Evolutionary conservation across 805 yeast genomes (phyloP).

Genomic region (Candida orba): DNA sequence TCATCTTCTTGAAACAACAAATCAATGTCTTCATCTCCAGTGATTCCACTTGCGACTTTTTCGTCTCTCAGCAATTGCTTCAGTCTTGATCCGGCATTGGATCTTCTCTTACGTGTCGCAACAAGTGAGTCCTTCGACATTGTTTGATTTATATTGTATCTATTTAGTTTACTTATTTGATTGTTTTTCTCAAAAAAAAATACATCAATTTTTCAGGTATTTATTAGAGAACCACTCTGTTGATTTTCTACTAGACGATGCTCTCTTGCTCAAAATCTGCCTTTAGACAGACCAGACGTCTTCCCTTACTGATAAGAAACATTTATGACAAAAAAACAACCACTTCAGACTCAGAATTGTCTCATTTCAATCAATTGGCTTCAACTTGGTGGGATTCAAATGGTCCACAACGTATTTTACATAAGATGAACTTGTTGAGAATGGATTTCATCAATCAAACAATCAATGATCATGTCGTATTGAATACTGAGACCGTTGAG

Average conservation of each 20-base stretch:
- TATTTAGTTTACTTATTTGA: not conserved
- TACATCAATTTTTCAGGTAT: too few relatives aligned
- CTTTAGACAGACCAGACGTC: not conserved
- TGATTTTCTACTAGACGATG: too few relatives aligned
- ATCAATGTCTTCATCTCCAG: constrained; percentile 76
- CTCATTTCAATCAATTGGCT: constrained; percentile 82
- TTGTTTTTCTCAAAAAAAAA: not conserved
- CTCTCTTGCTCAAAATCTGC: too few relatives aligned
- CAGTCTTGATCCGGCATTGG: constrained; percentile 88
- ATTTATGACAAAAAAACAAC: constrained; percentile 20
- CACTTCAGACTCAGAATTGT: constrained; percentile 55
- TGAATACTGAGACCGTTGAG: constrained; percentile 20
- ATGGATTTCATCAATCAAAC: constrained; percentile 78
- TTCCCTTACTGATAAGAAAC: not conserved
- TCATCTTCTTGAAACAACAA: constrained; percentile 61
- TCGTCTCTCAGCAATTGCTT: constrained; percentile 66
- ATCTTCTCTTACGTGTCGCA: constrained; percentile 67
- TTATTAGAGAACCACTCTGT: too few relatives aligned
- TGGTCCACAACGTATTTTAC: constrained; percentile 90
- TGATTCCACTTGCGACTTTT: constrained; percentile 38
- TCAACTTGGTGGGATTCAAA: constrained; percentile 97
- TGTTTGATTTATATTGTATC: not conserved
- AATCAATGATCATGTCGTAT: constrained; percentile 27
- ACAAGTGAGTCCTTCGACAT: constrained; percentile 44
- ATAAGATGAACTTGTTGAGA: constrained; percentile 86